These are phyloP conservation scores for Fusarium annulatum DNA, from an alignment of 2,329 filamentous ascomycete genomes.

Conservation along the genomic window DNA sequence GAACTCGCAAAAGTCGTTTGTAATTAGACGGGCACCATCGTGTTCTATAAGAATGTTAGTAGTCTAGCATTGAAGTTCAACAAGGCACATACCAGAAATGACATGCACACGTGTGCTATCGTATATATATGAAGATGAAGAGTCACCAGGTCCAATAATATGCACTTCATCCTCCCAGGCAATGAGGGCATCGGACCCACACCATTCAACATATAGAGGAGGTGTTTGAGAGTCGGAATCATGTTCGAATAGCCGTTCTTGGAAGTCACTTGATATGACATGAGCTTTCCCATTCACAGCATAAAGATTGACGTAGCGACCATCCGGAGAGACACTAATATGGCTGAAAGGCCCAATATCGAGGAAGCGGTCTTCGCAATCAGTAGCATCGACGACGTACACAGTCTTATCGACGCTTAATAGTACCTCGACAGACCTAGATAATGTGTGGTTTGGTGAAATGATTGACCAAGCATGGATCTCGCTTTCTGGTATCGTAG, in stretches of 20 bases:
- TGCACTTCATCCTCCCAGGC: conserved; percentile 99
- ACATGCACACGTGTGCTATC: conserved; percentile 90
- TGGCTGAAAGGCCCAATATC: conserved; percentile 94
- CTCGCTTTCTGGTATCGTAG: conserved; percentile 78
- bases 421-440: conserved; percentile 91
- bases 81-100: conserved; percentile 70
- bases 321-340: conserved; percentile 90
- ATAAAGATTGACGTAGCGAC: conserved; percentile 88
- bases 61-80: neutral
- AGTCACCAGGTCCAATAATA: conserved; percentile 85
- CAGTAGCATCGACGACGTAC: conserved; percentile 86
- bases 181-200: conserved; percentile 92
- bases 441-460: conserved; percentile 87
- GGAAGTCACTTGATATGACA: conserved; percentile 95
- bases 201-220: conserved; percentile 93
- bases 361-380: conserved; percentile 90
- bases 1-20: conserved; percentile 96
- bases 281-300: conserved; percentile 86
- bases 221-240: conserved; percentile 86
- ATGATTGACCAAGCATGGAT: conserved; percentile 92
- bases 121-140: conserved; percentile 84
- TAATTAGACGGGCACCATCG: conserved; percentile 90
- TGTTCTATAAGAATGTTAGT: conserved; percentile 58
- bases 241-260: conserved; percentile 91
- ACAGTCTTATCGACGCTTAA: conserved; percentile 87